phyloP scores from a whole-genome alignment of 768 basidiomycete species.

The Amanita pseudoporphyria region DNA sequence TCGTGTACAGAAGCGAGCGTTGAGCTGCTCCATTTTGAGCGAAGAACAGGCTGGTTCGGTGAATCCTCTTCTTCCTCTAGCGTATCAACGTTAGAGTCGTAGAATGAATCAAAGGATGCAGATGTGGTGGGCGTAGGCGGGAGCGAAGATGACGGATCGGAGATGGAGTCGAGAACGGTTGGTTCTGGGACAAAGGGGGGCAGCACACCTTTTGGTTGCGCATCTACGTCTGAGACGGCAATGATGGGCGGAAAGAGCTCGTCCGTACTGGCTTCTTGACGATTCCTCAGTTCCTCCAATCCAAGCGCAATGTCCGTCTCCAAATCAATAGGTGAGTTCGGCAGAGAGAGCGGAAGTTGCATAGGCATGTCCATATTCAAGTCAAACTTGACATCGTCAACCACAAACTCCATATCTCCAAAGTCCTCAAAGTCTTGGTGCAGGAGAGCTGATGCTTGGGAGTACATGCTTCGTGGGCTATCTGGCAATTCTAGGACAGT shows the following conservation, averaged over 20 bases:
- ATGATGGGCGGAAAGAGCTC: not conserved
- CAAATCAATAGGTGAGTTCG: slow-evolving; percentile 30
- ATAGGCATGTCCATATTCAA: slow-evolving; percentile 24
- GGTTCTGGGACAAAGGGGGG: slow-evolving; percentile 6
- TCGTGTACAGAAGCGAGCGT: slow-evolving; percentile 38
- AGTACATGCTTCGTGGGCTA: slow-evolving; percentile 24
- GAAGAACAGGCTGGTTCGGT: slow-evolving; percentile 28
- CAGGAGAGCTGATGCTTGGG: slow-evolving; percentile 19
- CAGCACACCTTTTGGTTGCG: not conserved
- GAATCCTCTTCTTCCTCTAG: not conserved
- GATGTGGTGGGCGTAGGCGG: slow-evolving; percentile 7
- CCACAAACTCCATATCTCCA: slow-evolving; percentile 21
- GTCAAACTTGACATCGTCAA: slow-evolving; percentile 28
- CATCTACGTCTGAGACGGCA: slow-evolving; percentile 3
- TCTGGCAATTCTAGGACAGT: slow-evolving; percentile 1
- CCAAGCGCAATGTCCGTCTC: slow-evolving; percentile 30
- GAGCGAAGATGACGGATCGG: slow-evolving; percentile 2
- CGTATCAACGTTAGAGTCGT: not conserved
- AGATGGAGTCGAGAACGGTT: not conserved
- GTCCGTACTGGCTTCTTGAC: not conserved
- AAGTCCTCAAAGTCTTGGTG: slow-evolving; percentile 11
- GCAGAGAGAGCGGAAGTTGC: slow-evolving; percentile 31
- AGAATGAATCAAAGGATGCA: not conserved
- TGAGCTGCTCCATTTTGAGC: slow-evolving; percentile 62
- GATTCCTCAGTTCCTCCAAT: slow-evolving; percentile 23